Conservation (phyloP, 495 filamentous ascomycete species). For the Jackrogersella multiformis region DNA sequence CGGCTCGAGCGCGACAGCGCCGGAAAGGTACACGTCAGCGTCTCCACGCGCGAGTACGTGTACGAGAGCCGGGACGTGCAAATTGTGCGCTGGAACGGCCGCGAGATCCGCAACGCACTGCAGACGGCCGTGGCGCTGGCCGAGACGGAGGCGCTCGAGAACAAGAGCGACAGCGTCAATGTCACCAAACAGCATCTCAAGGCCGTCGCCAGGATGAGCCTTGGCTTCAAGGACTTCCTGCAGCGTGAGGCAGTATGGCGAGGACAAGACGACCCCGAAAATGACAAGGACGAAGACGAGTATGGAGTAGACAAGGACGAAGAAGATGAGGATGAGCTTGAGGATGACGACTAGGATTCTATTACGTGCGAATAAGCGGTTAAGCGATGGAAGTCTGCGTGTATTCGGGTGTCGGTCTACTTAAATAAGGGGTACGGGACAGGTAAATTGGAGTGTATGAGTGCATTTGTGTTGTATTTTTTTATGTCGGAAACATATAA, state of each 20-base stretch:
- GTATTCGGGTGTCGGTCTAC: too few relatives aligned
- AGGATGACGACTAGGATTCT: not conserved
- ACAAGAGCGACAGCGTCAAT: conserved; percentile 40
- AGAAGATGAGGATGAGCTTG: not conserved
- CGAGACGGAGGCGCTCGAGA: conserved; percentile 52
- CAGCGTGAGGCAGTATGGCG: conserved; percentile 7
- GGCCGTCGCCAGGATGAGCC: conserved; percentile 52
- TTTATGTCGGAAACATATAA: too few relatives aligned
- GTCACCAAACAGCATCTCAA: conserved; percentile 50
- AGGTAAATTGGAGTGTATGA: too few relatives aligned
- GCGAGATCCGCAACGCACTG: conserved; percentile 55
- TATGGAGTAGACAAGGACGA: too few relatives aligned
- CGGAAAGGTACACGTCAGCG: conserved; percentile 47
- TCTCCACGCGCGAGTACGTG: conserved; percentile 44
- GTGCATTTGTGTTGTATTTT: too few relatives aligned
- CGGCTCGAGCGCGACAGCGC: conserved; percentile 49
- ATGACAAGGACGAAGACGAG: conserved; percentile 33
- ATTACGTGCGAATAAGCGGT: not conserved
- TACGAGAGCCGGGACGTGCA: conserved; percentile 44
- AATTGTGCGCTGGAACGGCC: conserved; percentile 49
- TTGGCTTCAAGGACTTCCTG: conserved; percentile 52
- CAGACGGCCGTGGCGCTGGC: conserved; percentile 57
- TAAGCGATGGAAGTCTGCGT: too few relatives aligned
- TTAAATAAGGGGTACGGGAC: too few relatives aligned
- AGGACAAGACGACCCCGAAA: conserved; percentile 22